Evolutionary conservation across 139 green algal species (phyloP), one percentile per base, ranked within the genome.

Genomic region (Pseudopediastrum boryanum): DNA sequence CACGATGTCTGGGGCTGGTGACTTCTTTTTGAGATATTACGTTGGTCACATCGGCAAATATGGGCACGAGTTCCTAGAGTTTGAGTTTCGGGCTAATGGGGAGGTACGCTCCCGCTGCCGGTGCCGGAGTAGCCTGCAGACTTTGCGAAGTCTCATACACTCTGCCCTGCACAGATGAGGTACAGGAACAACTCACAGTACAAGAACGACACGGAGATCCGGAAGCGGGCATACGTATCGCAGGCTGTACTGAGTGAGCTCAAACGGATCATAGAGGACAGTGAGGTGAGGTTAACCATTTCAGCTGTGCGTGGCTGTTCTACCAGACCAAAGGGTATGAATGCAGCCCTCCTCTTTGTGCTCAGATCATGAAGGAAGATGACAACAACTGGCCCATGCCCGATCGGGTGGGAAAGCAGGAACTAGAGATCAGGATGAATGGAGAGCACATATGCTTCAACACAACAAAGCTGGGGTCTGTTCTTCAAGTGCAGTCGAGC

Each of bases 181-280:
- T 99, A 99, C 80, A 93, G 96, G 1, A 99, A 99, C 89, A 98
- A 99, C 85, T 95, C 89, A 10, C 95, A 98, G 84, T 99, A 99
- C 92, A 98, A 98, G 80, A 97, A 98, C 73, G 96, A 99, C 81
- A 94, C 90, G 9, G 86, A 89, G 59, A 98, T 98, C 88, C 98
- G 97, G 75, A 79, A 89, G 21, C 96, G 97, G 67, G 94, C 98
- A 79, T 97, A 90, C 81, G 90, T 96, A 0, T 85, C 67, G 46
- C 71, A 90, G 51, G 73, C 86, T 3, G 90, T 99, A 7, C 80
- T 99, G 54, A 59, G 90, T 2, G 96, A 99, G 88, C 85, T 98
- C 39, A 92, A 91, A 81, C 84, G 92, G 3, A 98, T 99, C 58
- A 92, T 99, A 39, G 84, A 90, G 54, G 93, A 98, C 71, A 94